Evolutionary conservation across 2,329 filamentous ascomycete species (phyloP).

Genomic region (Claviceps sp.): DNA sequence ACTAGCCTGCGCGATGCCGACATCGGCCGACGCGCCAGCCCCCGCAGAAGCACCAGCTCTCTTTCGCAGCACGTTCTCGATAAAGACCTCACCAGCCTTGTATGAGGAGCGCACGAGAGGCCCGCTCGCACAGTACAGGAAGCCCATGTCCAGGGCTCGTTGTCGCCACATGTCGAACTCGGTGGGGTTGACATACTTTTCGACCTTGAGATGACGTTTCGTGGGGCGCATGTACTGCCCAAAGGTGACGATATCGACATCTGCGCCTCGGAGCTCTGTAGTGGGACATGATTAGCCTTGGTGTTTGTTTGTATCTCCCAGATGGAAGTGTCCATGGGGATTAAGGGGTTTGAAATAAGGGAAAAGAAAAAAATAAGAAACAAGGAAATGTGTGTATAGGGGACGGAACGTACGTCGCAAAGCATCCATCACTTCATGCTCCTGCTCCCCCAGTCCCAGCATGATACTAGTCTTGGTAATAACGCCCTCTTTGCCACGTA

Average conservation of each 20-base stretch:
- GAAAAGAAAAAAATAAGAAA: constrained; percentile 3
- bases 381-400: constrained; percentile 6
- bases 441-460: constrained; percentile 86
- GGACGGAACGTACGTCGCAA: constrained; percentile 40
- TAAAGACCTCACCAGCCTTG: constrained; percentile 96
- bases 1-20: constrained; percentile 24
- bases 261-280: constrained; percentile 59
- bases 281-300: not conserved
- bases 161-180: constrained; percentile 86
- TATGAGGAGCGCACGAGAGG: constrained; percentile 90
- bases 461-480: constrained; percentile 99
- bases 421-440: constrained; percentile 70
- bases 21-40: constrained; percentile 11
- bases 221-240: constrained; percentile 99
- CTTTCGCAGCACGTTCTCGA: constrained; percentile 94
- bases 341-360: too few relatives aligned
- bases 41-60: constrained; percentile 34
- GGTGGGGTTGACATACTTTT: constrained; percentile 85
- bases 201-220: constrained; percentile 93
- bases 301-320: not conserved
- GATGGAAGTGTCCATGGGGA: not conserved
- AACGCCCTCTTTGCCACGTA: constrained; percentile 50
- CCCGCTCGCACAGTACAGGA: constrained; percentile 90
- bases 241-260: constrained; percentile 93
- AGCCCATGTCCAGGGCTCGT: constrained; percentile 84